phyloP scores from a whole-genome alignment of 78 protist genomes.

The Blattamonas nauphoetae region DNA sequence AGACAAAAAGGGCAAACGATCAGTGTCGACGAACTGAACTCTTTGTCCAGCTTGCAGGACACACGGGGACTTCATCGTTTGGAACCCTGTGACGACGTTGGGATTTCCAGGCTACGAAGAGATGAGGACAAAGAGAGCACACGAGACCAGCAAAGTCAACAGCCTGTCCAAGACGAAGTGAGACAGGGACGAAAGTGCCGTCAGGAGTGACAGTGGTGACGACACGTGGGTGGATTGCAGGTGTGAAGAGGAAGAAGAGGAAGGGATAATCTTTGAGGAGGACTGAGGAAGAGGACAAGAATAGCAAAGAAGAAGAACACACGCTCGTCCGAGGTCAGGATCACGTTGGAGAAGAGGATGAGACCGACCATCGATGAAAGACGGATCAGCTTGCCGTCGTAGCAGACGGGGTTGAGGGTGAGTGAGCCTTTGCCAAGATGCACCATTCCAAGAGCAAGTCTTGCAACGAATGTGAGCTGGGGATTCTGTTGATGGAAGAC shows the following conservation, averaged over 20 bases:
- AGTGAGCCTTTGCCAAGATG: constrained; percentile 92
- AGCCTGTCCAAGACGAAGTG: not conserved
- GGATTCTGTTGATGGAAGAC: constrained; percentile 54
- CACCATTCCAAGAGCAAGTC: constrained; percentile 64
- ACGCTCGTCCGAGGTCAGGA: not conserved
- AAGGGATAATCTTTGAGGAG: not conserved
- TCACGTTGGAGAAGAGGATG: not conserved
- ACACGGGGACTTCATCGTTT: not conserved
- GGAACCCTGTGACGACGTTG: not conserved
- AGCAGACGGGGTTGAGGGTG: constrained; percentile 64
- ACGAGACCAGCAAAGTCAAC: not conserved
- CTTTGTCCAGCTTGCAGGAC: not conserved
- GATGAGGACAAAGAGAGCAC: not conserved
- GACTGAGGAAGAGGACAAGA: not conserved
- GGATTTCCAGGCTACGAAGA: not conserved
- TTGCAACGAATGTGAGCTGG: constrained; percentile 15
- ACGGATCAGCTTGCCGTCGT: constrained; percentile 64
- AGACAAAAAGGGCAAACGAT: not conserved
- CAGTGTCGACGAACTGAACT: not conserved
- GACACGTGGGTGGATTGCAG: not conserved
- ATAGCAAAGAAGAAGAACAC: constrained; percentile 2
- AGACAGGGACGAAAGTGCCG: not conserved
- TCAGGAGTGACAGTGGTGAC: not conserved
- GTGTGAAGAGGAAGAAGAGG: not conserved
- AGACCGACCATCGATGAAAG: constrained; percentile 46